phyloP scores from a whole-genome alignment of 345 rosid genomes.

The Isatis tinctoria region DNA sequence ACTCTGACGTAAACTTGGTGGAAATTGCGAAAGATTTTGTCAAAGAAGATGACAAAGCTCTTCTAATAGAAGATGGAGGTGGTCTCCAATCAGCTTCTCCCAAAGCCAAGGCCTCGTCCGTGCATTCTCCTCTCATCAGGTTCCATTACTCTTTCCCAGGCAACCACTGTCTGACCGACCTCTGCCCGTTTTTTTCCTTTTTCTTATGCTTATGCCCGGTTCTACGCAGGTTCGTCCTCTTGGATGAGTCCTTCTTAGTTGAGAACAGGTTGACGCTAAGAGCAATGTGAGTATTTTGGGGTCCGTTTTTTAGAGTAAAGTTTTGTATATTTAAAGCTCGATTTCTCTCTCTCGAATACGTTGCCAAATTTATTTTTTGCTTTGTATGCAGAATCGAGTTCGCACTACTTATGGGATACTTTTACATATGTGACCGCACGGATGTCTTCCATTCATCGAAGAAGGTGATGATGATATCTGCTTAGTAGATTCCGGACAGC shows the following conservation, averaged over 20 bases:
- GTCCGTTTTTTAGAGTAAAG: background rate
- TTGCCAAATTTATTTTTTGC: background rate
- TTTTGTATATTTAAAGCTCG: background rate
- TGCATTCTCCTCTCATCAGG: constrained; percentile 58
- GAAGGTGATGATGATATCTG: constrained; percentile 51
- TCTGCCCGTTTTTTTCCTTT: background rate
- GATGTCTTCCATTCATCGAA: constrained; percentile 69
- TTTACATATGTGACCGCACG: constrained; percentile 85
- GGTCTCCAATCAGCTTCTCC: constrained; percentile 83
- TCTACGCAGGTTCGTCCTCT: constrained; percentile 53
- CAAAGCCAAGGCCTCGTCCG: constrained; percentile 41
- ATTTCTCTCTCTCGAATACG: background rate
- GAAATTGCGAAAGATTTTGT: constrained; percentile 52
- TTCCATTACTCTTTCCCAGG: background rate
- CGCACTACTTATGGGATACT: constrained; percentile 56
- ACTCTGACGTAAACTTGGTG: constrained; percentile 69
- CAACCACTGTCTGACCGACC: background rate
- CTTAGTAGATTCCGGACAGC: background rate
- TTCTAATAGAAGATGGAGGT: constrained; percentile 74
- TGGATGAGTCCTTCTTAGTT: constrained; percentile 87
- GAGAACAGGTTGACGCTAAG: constrained; percentile 79
- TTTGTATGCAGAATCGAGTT: constrained; percentile 67
- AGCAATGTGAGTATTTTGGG: constrained; percentile 69
- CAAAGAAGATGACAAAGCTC: constrained; percentile 72
- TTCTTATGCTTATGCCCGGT: background rate